Base-by-base conservation (phyloP, 495 filamentous ascomycete species). In the Aspergillus affinis region DNA sequence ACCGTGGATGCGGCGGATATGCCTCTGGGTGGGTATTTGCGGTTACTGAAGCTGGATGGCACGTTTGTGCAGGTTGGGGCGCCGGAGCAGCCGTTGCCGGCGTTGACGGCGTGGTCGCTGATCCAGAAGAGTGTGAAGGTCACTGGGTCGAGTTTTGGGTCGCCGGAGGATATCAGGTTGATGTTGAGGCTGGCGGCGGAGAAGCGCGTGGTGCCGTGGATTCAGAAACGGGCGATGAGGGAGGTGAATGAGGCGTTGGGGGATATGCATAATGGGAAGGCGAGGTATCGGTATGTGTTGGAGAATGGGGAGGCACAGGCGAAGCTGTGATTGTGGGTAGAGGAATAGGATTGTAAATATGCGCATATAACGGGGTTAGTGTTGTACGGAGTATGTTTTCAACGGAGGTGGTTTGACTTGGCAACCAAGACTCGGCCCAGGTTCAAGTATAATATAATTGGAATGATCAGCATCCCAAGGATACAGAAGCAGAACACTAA, bases 31-130 rank as follows among this genome's bases (percentile, higher is more conserved):
- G 68, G 81, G 48, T 96, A 96, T 69, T 70, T 97, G 45, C 58
- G 72, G 12, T 74, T 96, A 17, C 77, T 96, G 47, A 82, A 86
- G 61, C 75, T 82, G 30, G 81, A 87, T 50, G 92, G 93, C 9
- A 78, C 76, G 10, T 91, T 94, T 69, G 84, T 96, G 59, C 91
- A 95, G 74, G 88, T 97, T 53, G 92, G 93, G 4, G 84, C 82
- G 15, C 84, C 86, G 0, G 84, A 90, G 73, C 85, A 87, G 61
- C 72, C 71, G 6, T 64, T 89, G 26, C 87, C 91, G 12, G 74
- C 76, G 0, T 76, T 96, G 61, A 79, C 68, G 61, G 86, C 84
- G 5, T 90, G 87, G 61, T 71, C 83, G 1, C 66, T 97, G n/a
- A 88, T 96, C 54, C 72, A 69, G 57, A 92, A 89, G 71, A 83